These are phyloP conservation scores for Botrytis galanthina DNA, from an alignment of 2,329 filamentous ascomycete species.

Conservation along the genomic window DNA sequence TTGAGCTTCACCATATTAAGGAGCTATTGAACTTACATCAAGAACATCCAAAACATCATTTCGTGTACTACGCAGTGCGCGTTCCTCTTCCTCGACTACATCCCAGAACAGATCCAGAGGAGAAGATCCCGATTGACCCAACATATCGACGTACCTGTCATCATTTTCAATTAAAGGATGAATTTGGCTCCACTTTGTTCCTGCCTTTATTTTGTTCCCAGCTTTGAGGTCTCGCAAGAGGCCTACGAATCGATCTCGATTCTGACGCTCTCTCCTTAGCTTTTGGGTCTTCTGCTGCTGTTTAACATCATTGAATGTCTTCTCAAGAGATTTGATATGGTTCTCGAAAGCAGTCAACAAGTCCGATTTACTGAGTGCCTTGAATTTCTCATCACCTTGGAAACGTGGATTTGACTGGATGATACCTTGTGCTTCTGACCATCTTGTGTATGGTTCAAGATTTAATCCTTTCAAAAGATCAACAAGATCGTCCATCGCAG, in stretches of 20 bases:
- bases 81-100: conserved; percentile 88
- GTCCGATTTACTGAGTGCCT: conserved; percentile 81
- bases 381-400: conserved; percentile 79
- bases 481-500: conserved; percentile 80
- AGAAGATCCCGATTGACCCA: conserved; percentile 79
- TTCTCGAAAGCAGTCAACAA: conserved; percentile 90
- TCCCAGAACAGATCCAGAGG: conserved; percentile 97
- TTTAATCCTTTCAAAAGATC: conserved; percentile 75
- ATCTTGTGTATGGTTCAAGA: conserved; percentile 89
- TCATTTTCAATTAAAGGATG: conserved; percentile 74
- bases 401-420: conserved; percentile 77
- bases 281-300: conserved; percentile 84
- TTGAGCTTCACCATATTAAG: neutral
- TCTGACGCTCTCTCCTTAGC: conserved; percentile 78
- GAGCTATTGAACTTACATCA: conserved; percentile 59
- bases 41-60: conserved; percentile 86
- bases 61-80: conserved; percentile 73
- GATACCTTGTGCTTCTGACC: conserved; percentile 83
- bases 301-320: conserved; percentile 83
- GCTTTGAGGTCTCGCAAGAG: conserved; percentile 72
- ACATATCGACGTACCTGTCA: conserved; percentile 76
- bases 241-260: conserved; percentile 74
- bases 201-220: conserved; percentile 81
- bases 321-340: conserved; percentile 90
- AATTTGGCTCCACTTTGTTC: conserved; percentile 85